A percentile compares a stretch with the other conserved stretches of the same genome.
Evolutionary conservation across 2,329 filamentous ascomycete genomes (phyloP).

Genomic region (Rhynchosporium agropyri): DNA sequence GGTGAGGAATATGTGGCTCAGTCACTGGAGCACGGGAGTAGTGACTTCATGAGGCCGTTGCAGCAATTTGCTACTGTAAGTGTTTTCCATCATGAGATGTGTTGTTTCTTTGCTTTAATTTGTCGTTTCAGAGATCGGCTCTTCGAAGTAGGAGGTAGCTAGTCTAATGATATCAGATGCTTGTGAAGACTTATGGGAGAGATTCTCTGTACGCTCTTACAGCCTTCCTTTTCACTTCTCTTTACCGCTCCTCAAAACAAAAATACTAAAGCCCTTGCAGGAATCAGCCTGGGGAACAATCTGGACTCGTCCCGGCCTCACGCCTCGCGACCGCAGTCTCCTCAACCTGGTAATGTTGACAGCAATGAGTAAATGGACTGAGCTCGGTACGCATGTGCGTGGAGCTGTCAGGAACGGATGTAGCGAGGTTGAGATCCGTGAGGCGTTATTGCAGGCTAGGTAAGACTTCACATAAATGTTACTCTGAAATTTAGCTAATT

Average conservation of each 20-base stretch:
- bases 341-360: conserved; percentile 41
- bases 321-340: conserved; percentile 35
- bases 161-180: no score
- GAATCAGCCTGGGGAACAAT: conserved; percentile 41
- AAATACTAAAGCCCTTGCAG: conserved; percentile 16
- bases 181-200: no score
- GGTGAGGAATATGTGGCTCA: conserved; percentile 38
- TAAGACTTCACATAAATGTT: neutral
- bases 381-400: conserved; percentile 40
- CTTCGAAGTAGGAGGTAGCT: no score
- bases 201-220: neutral
- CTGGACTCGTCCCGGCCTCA: conserved; percentile 40
- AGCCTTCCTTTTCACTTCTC: neutral
- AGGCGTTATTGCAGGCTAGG: conserved; percentile 36
- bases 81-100: neutral
- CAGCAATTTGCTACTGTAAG: conserved; percentile 39
- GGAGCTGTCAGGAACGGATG: conserved; percentile 40
- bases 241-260: neutral
- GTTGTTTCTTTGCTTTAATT: neutral
- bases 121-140: neutral
- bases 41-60: conserved; percentile 38
- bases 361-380: conserved; percentile 38
- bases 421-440: conserved; percentile 39
- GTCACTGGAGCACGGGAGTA: conserved; percentile 30
- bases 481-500: conserved; percentile 16